phyloP scores from a whole-genome alignment of 805 yeast genomes.

The Sugiyamaella chiloensis region DNA sequence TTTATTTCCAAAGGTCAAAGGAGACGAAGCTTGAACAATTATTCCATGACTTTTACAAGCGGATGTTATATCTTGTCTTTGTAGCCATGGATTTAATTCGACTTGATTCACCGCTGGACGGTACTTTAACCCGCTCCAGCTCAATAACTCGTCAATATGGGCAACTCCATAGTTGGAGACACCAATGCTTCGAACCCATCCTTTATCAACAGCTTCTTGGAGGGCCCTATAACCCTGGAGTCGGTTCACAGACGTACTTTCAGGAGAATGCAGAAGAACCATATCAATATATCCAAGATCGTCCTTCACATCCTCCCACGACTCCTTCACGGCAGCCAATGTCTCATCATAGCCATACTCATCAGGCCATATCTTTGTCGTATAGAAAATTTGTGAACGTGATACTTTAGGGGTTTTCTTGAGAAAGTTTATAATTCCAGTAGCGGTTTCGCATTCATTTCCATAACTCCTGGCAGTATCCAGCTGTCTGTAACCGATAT shows the following conservation, averaged over 20 bases:
- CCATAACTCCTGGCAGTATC: constrained; percentile 66
- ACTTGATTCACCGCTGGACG: constrained; percentile 75
- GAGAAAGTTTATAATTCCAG: constrained; percentile 54
- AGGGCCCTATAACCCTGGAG: constrained; percentile 53
- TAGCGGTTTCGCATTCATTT: constrained; percentile 59
- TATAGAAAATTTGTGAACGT: constrained; percentile 49
- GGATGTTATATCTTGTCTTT: constrained; percentile 55
- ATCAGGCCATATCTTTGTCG: constrained; percentile 70
- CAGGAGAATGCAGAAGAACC: constrained; percentile 59
- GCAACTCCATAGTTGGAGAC: constrained; percentile 60
- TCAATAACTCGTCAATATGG: constrained; percentile 52
- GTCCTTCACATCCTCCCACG: constrained; percentile 52
- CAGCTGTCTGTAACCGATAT: constrained; percentile 66
- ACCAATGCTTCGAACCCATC: constrained; percentile 52
- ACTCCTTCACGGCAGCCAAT: constrained; percentile 49
- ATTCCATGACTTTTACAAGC: constrained; percentile 52
- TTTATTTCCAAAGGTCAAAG: constrained; percentile 62
- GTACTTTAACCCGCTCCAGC: constrained; percentile 44
- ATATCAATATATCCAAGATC: constrained; percentile 59
- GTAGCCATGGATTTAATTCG: constrained; percentile 85
- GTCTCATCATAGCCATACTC: constrained; percentile 45
- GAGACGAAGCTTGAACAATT: constrained; percentile 65
- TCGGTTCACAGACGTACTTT: constrained; percentile 29
- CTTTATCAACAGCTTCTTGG: constrained; percentile 53
- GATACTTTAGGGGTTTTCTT: constrained; percentile 51